phyloP scores from a whole-genome alignment of 768 basidiomycete species.

The Guyanaporus albipodus region DNA sequence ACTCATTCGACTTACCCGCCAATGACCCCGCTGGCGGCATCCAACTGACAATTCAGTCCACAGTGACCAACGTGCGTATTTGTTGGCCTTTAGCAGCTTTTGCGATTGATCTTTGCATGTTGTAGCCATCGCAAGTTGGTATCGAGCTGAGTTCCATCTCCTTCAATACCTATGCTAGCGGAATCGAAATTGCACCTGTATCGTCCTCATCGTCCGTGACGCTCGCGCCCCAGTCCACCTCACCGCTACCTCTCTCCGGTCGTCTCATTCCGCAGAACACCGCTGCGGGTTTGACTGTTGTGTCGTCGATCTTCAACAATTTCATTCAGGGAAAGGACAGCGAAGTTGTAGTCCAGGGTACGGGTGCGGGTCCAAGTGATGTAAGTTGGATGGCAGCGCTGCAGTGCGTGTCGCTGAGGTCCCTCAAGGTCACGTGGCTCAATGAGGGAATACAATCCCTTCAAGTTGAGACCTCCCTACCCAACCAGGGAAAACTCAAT shows the following conservation, averaged over 20 bases:
- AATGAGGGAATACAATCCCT: conserved; percentile 67
- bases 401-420: conserved; percentile 3
- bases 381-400: conserved; percentile 32
- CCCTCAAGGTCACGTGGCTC: conserved; percentile 59
- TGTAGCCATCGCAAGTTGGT: conserved; percentile 71
- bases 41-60: conserved; percentile 59
- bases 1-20: conserved; percentile 64
- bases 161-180: conserved; percentile 55
- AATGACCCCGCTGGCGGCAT: conserved; percentile 73
- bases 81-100: neutral
- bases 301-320: conserved; percentile 66
- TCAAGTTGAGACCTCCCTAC: conserved; percentile 53
- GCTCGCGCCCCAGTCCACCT: conserved; percentile 50
- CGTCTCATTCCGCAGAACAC: conserved; percentile 61
- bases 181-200: conserved; percentile 57
- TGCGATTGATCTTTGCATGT: conserved; percentile 5
- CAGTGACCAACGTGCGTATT: conserved; percentile 51
- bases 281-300: conserved; percentile 47
- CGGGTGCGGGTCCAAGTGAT: conserved; percentile 52
- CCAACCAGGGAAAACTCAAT: conserved; percentile 55
- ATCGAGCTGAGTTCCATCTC: conserved; percentile 57
- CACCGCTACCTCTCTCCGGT: conserved; percentile 52
- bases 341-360: conserved; percentile 54
- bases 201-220: conserved; percentile 46
- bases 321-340: conserved; percentile 68